Evolutionary conservation across 2,329 filamentous ascomycete species (phyloP).

Genomic region (Fusarium paranaense): DNA sequence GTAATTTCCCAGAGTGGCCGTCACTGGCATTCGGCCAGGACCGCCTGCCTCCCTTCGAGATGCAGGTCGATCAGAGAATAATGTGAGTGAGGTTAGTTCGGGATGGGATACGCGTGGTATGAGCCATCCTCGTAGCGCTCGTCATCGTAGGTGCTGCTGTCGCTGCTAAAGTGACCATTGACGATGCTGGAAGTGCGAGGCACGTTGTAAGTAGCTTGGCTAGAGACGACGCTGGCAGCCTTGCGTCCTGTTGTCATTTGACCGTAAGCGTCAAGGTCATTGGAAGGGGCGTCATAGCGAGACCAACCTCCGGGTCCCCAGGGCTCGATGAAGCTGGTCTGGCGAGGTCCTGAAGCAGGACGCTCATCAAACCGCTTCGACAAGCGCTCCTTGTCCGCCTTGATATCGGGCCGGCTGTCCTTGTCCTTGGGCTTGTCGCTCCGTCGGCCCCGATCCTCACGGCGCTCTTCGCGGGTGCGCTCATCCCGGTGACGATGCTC

Average conservation of each 20-base stretch:
- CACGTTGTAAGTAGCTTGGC: slow-evolving; percentile 41
- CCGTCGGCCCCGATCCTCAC: slow-evolving; percentile 38
- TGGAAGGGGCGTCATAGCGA: slow-evolving; percentile 39
- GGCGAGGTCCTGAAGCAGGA: slow-evolving; percentile 42
- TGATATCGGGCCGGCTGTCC: slow-evolving; percentile 43
- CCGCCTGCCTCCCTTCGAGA: neutral
- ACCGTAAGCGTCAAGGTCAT: slow-evolving; percentile 44
- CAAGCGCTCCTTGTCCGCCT: slow-evolving; percentile 52
- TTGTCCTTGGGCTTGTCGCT: slow-evolving; percentile 46
- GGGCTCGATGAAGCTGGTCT: slow-evolving; percentile 50
- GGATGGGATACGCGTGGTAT: slow-evolving; percentile 52
- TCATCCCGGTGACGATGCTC: slow-evolving; percentile 28
- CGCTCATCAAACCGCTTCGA: slow-evolving; percentile 53
- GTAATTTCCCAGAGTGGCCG: neutral
- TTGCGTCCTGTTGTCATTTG: slow-evolving; percentile 44
- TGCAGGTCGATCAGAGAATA: slow-evolving; percentile 24
- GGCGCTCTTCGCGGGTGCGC: slow-evolving; percentile 41
- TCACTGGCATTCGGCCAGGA: slow-evolving; percentile 1
- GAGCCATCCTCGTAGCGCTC: slow-evolving; percentile 50
- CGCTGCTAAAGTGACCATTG: slow-evolving; percentile 45
- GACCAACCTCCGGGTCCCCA: slow-evolving; percentile 50
- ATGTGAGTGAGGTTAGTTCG: slow-evolving; percentile 42
- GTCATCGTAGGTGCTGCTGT: slow-evolving; percentile 47
- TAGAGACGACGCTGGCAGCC: slow-evolving; percentile 40
- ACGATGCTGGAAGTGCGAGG: slow-evolving; percentile 47